phyloP scores from a whole-genome alignment of 208 protist genomes.

The Acanthamoeba sp. region DNA sequence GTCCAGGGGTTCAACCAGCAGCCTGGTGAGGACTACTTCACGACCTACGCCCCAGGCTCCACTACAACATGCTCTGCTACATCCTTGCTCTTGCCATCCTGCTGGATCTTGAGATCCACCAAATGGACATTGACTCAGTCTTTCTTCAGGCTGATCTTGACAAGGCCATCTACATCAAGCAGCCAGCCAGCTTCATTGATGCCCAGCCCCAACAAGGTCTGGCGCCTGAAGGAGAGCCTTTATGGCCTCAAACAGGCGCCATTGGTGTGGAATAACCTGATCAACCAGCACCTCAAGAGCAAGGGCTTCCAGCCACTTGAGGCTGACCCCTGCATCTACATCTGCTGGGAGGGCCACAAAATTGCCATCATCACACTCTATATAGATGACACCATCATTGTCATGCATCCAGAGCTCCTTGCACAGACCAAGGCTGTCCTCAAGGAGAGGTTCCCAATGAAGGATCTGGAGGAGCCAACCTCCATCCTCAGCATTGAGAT shows the following conservation, averaged over 20 bases:
- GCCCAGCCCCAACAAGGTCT: neutral
- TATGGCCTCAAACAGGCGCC: slow-evolving; percentile 41
- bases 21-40: neutral
- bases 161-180: slow-evolving; percentile 14
- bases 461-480: neutral
- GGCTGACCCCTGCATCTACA: slow-evolving; percentile 23
- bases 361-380: slow-evolving; percentile 6
- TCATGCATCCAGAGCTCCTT: neutral
- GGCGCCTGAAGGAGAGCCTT: neutral
- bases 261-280: neutral
- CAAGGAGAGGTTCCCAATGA: neutral
- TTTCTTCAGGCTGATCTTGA: neutral
- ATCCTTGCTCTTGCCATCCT: neutral
- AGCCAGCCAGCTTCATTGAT: slow-evolving; percentile 31
- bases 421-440: neutral
- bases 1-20: neutral
- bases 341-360: neutral
- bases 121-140: slow-evolving; percentile 36
- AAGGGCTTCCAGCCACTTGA: neutral
- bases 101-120: slow-evolving; percentile 7
- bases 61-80: neutral
- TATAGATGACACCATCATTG: neutral
- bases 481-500: slow-evolving; percentile 16
- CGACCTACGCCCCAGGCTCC: slow-evolving; percentile 10
- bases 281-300: neutral